Evolutionary conservation across 140 eudicot species (phyloP), one percentile per base, ranked within the genome.

Genomic region (Ambrosia hybrid): DNA sequence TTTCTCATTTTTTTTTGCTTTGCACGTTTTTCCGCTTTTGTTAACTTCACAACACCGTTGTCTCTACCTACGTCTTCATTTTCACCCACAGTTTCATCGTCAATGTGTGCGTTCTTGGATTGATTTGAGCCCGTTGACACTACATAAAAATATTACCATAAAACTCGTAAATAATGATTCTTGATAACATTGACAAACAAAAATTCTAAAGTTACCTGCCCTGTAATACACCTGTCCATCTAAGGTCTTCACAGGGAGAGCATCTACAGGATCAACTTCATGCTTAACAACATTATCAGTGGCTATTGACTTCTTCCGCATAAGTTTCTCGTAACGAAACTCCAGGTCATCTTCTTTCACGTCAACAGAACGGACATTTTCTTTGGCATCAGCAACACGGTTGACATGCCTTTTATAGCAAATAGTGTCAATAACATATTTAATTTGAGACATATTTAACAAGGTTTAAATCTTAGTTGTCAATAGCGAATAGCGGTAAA

Each of bases 181-280:
- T 70, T 43, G 30, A 58, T 36, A n/a, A 39, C 16, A 67, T 15
- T 15, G 69, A 34, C 15, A 51, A 8, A 38, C 1, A 30, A 5
- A 15, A 51, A 2, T 21, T 49, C 12, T 3, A 3, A 68, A 21
- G 60, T 13, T 69, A 91, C 95, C 96, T 65, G 81, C 85, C 79
- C 83, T 84, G 74, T 85, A 90, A 66, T 81, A 71, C 55, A 90
- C 82, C 65, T 84, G 34, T 57, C 99, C 99, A 66, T 86, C 91
- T 65, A 83, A 68, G 3, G 96, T 88, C 76, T 91, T 95, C 52
- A 95, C 95, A 9, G 99, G 99, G 41, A 95, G 95, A 15, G 91
- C 96, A 82, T 95, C 96, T 56, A 86, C 92, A 13, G 83, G 90
- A 76, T 95, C 95, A 80, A 95, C 92, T 73, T 86, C 92, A 57